Evolutionary conservation across 2,329 filamentous ascomycete species (phyloP).

Genomic region (Stylonectria norvegica): DNA sequence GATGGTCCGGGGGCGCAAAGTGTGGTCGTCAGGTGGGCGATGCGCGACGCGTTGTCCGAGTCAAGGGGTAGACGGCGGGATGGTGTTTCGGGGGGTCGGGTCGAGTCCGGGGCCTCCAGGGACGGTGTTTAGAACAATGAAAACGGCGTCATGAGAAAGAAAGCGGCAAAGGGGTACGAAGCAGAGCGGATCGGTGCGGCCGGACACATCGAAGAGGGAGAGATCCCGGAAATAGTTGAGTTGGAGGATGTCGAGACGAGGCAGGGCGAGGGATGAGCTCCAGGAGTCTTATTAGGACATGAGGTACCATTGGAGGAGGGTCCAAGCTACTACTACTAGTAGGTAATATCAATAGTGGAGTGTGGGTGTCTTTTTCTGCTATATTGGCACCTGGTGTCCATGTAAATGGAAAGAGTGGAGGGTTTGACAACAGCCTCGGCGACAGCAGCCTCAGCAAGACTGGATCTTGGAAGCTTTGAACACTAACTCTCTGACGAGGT

Average conservation of each 20-base stretch:
- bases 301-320: too few relatives aligned
- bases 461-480: too few relatives aligned
- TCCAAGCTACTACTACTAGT: too few relatives aligned
- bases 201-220: conserved; percentile 31
- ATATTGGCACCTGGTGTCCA: too few relatives aligned
- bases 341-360: too few relatives aligned
- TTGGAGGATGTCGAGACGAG: conserved; percentile 13
- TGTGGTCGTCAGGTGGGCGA: conserved; percentile 15
- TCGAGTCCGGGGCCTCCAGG: conserved; percentile 17
- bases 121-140: conserved; percentile 19
- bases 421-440: too few relatives aligned
- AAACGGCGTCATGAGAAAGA: conserved; percentile 29
- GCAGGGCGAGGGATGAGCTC: conserved; percentile 12
- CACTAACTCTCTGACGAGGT: too few relatives aligned
- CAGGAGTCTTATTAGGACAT: too few relatives aligned
- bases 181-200: conserved; percentile 25
- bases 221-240: conserved; percentile 11
- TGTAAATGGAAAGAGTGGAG: too few relatives aligned
- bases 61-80: conserved; percentile 22
- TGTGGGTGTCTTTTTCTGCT: too few relatives aligned
- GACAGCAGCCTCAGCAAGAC: too few relatives aligned
- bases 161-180: conserved; percentile 21
- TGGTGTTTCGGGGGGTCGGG: conserved; percentile 11
- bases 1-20: conserved; percentile 17
- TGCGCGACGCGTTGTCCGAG: conserved; percentile 35